Conservation (phyloP, 768 basidiomycete genomes). For the Suillus occidentalis region DNA sequence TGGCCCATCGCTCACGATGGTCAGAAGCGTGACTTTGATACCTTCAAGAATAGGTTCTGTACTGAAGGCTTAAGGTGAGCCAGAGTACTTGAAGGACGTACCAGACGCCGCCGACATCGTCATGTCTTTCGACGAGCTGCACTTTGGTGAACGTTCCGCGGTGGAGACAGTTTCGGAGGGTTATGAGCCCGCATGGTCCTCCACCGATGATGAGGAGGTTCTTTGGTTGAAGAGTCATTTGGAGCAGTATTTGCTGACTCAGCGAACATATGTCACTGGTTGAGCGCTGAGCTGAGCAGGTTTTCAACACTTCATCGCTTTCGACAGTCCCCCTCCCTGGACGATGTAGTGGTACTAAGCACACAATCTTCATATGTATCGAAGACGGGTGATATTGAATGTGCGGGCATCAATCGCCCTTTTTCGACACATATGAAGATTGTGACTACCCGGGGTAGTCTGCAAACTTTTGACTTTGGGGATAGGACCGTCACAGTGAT, state of each 20-base stretch:
- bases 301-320: no score
- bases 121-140: constrained; percentile 43
- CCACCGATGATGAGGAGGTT: constrained; percentile 45
- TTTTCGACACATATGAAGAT: not conserved
- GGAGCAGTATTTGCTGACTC: not conserved
- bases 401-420: not conserved
- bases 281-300: no score
- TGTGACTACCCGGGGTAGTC: not conserved
- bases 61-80: not conserved
- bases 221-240: constrained; percentile 27
- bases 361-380: not conserved
- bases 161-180: constrained; percentile 48
- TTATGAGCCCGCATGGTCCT: constrained; percentile 39
- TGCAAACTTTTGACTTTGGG: not conserved
- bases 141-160: constrained; percentile 43
- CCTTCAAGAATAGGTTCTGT: not conserved
- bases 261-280: no score
- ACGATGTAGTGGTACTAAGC: not conserved
- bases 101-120: constrained; percentile 55
- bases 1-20: constrained; percentile 35
- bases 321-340: not conserved
- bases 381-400: not conserved
- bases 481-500: not conserved
- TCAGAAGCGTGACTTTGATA: constrained; percentile 1
- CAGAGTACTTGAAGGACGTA: constrained; percentile 18